Evolutionary conservation across 2,329 filamentous ascomycete species (phyloP).

Genomic region (Calonectria hongkongensis): DNA sequence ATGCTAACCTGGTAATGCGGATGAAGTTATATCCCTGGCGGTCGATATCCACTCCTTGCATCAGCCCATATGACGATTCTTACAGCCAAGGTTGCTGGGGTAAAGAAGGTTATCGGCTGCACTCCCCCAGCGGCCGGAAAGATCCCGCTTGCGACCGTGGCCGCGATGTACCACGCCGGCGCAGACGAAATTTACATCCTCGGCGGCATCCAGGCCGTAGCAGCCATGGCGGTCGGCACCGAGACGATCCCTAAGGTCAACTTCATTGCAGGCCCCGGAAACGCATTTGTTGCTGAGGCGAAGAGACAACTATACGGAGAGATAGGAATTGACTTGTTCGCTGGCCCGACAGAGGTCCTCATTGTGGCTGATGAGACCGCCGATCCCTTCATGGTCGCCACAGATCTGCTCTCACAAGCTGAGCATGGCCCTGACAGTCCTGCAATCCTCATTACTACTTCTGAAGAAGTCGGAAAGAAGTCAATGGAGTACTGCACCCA

Average conservation of each 20-base stretch:
- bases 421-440: conserved; percentile 33
- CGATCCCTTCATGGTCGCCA: conserved; percentile 38
- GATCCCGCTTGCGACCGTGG: conserved; percentile 42
- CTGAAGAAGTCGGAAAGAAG: conserved; percentile 28
- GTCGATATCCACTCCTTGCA: conserved; percentile 40
- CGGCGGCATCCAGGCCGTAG: conserved; percentile 40
- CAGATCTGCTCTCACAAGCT: conserved; percentile 33
- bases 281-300: conserved; percentile 44
- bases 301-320: conserved; percentile 43
- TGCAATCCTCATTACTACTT: conserved; percentile 35
- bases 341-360: conserved; percentile 39
- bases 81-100: conserved; percentile 43
- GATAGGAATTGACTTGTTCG: conserved; percentile 42
- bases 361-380: conserved; percentile 41
- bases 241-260: conserved; percentile 43
- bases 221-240: conserved; percentile 43
- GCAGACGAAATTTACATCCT: conserved; percentile 42
- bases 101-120: conserved; percentile 40
- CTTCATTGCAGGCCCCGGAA: conserved; percentile 44
- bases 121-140: conserved; percentile 39
- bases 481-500: conserved; percentile 34
- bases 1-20: neutral
- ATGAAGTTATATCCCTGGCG: conserved; percentile 36
- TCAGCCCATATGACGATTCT: conserved; percentile 46
- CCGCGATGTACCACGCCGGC: conserved; percentile 40